Conservation (phyloP, 495 filamentous ascomycete species). For the Neurospora sp. region DNA sequence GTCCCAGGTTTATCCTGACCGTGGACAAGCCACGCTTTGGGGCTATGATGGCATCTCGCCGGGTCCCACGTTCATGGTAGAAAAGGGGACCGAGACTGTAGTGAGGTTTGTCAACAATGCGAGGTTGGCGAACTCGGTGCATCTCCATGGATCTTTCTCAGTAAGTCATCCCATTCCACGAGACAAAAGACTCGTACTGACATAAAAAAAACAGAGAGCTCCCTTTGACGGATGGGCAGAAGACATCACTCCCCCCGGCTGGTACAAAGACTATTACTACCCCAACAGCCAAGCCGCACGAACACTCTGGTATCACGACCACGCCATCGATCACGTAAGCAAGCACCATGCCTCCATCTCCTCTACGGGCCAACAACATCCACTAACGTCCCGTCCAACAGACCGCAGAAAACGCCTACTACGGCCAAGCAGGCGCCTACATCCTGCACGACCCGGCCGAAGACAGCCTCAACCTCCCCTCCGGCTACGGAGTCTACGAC, state of each 20-base stretch:
- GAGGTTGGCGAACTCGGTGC: constrained; percentile 29
- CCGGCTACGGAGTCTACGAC: constrained; percentile 38
- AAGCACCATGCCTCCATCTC: too few species aligned
- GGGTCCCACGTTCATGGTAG: constrained; percentile 38
- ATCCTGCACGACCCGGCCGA: constrained; percentile 35
- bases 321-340: constrained; percentile 30
- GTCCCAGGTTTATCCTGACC: constrained; percentile 36
- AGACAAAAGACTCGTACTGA: neutral
- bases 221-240: constrained; percentile 46
- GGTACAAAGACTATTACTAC: constrained; percentile 54
- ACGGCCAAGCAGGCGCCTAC: constrained; percentile 40
- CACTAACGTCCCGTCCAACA: too few species aligned
- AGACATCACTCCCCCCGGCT: constrained; percentile 34
- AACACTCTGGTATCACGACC: constrained; percentile 51
- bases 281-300: constrained; percentile 41
- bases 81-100: constrained; percentile 37
- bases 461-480: constrained; percentile 34
- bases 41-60: constrained; percentile 46
- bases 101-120: constrained; percentile 44
- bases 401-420: constrained; percentile 45
- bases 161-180: neutral
- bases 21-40: constrained; percentile 33
- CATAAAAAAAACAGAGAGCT: constrained; percentile 3
- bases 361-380: too few species aligned
- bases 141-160: constrained; percentile 44